A percentile compares a stretch with the other conserved stretches of the same genome.
phyloP scores from a whole-genome alignment of 495 filamentous ascomycete species.

The Neurospora hispaniola region DNA sequence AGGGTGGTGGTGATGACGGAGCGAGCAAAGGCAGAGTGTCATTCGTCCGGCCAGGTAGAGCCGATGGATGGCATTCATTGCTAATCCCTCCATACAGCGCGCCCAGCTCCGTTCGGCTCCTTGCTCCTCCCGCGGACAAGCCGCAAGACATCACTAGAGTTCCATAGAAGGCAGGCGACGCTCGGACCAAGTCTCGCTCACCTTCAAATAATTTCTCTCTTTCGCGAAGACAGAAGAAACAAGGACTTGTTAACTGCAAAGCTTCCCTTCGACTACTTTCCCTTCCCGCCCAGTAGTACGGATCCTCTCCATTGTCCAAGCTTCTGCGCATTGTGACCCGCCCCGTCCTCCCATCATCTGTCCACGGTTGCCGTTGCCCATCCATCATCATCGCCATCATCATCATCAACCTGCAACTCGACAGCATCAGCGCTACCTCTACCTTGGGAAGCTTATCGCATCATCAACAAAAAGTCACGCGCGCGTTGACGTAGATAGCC shows the following conservation, averaged over 20 bases:
- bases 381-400: background rate
- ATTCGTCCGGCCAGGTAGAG: background rate
- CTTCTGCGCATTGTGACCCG: slow-evolving; percentile 18
- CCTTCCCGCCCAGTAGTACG: background rate
- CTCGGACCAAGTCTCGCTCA: slow-evolving; percentile 19
- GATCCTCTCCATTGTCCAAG: slow-evolving; percentile 7
- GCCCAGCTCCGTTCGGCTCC: background rate
- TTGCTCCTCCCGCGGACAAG: background rate
- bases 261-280: slow-evolving; percentile 16
- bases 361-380: background rate
- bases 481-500: background rate
- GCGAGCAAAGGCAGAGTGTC: background rate
- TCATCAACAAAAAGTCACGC: slow-evolving; percentile 1
- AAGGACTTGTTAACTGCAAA: slow-evolving; percentile 8
- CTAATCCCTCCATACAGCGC: background rate
- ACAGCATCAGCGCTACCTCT: background rate
- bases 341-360: background rate
- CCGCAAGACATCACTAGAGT: background rate
- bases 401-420: background rate
- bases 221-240: slow-evolving; percentile 10
- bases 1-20: background rate
- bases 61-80: background rate
- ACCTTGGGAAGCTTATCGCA: slow-evolving; percentile 1
- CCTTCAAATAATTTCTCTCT: slow-evolving; percentile 25
- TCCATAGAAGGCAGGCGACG: slow-evolving; percentile 7